Evolutionary conservation across 2,329 filamentous ascomycete genomes (phyloP).

Genomic region (Calonectria henricotiae): DNA sequence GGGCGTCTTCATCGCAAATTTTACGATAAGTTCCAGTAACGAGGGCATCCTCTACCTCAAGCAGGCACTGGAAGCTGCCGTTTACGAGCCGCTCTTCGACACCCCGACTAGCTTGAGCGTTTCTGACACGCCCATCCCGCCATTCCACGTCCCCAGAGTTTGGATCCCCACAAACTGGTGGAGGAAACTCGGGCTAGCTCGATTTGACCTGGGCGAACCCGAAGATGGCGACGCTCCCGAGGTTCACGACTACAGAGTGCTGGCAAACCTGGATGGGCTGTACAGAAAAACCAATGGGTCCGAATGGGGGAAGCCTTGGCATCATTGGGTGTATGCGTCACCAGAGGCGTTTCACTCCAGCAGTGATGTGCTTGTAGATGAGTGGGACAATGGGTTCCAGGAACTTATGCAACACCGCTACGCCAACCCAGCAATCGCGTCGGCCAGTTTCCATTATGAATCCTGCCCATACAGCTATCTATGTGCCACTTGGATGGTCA

Average conservation of each 20-base stretch:
- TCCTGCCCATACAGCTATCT: constrained; percentile 26
- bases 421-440: constrained; percentile 5
- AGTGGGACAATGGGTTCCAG: constrained; percentile 31
- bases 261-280: constrained; percentile 16
- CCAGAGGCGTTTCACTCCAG: not conserved
- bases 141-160: constrained; percentile 27
- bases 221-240: not conserved
- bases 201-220: constrained; percentile 19
- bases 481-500: constrained; percentile 23
- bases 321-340: constrained; percentile 14
- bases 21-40: not conserved
- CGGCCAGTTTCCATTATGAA: constrained; percentile 14
- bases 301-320: not conserved
- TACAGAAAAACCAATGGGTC: not conserved
- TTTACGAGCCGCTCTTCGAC: not conserved
- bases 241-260: not conserved
- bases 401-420: constrained; percentile 25
- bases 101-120: not conserved
- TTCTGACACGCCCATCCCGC: constrained; percentile 6
- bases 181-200: constrained; percentile 18
- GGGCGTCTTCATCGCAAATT: constrained; percentile 11
- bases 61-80: not conserved
- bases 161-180: constrained; percentile 32
- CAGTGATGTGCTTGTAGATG: constrained; percentile 15
- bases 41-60: not conserved